Percentiles rank a stretch among this genome's conserved stretches.
phyloP scores from a whole-genome alignment of 164 flowering plant species.

The Aristolochia fimbriata region DNA sequence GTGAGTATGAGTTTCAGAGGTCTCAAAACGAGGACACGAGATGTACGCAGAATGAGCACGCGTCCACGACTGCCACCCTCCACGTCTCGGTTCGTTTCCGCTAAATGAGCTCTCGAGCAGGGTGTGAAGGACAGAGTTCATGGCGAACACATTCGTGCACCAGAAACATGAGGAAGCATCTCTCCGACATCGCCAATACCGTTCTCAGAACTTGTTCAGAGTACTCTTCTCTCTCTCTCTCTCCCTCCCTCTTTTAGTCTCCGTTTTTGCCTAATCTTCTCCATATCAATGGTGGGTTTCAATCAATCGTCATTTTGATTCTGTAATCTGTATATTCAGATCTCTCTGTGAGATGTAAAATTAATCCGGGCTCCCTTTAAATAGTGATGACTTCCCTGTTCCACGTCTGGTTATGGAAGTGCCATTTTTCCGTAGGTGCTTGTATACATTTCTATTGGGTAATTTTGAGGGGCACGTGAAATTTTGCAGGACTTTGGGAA shows the following conservation, averaged over 20 bases:
- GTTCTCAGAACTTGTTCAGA: constrained; percentile 38
- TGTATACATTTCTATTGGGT: background rate
- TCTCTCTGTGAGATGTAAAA: background rate
- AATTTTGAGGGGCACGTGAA: background rate
- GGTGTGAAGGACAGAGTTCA: background rate
- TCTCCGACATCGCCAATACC: constrained; percentile 66
- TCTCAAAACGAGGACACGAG: too few relatives aligned
- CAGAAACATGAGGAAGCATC: constrained; percentile 35
- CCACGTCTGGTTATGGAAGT: background rate
- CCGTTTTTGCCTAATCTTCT: too few relatives aligned
- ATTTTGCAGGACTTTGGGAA: constrained; percentile 41
- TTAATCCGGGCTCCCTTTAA: too few relatives aligned
- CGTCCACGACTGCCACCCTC: too few relatives aligned
- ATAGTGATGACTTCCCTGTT: too few relatives aligned
- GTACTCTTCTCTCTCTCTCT: constrained; percentile 21
- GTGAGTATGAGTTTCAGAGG: too few relatives aligned
- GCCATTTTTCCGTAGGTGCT: background rate
- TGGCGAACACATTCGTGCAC: background rate
- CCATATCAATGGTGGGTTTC: too few relatives aligned
- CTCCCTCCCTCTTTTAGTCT: constrained; percentile 1
- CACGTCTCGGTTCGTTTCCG: too few relatives aligned
- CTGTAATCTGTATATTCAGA: background rate
- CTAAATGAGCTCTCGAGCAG: background rate
- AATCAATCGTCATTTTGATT: background rate
- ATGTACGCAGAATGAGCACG: too few relatives aligned